Evolutionary conservation across 148 eudicot species (phyloP), one percentile per base, ranked within the genome.

Genomic region (Dianthus caryophyllus): DNA sequence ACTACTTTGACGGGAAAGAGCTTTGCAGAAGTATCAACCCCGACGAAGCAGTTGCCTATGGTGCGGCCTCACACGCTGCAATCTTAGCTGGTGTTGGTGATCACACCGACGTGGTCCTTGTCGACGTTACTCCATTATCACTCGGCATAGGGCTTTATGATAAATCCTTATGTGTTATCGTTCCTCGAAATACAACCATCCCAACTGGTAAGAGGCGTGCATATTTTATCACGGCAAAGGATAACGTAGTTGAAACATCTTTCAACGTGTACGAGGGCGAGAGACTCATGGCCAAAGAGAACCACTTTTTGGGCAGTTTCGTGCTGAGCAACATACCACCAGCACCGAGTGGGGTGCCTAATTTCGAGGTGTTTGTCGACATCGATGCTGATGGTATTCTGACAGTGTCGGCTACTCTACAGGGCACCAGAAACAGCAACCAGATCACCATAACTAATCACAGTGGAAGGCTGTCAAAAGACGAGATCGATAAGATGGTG

Each of bases 31-130:
- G 62, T 39, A 54, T 68, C 1, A 68, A 68, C 22, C 71, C 62
- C 8, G 62, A 68, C 13, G 71, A 68, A 8, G 71, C 62, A 2
- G 71, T 68, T 39, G 71, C 62, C 27, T 55, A 55, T 41, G 62
- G 71, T 0, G 71, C 71, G 8, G 71, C 71, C 17, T 68, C 24
- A 54, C 62, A 68, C 24, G 71, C 71, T 2, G 71, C 71, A 9
- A 20, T 43, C 4, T 25, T 68, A 26, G 29, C 52, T 10, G 71
- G 71, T 10, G 33, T 41, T 8, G 33, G 33, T 21, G 21, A 38
- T 65, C 26, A 49, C 0, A 38, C 41, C 21, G 12, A 11, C n/a
- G 20, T 33, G 39, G 62, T 68, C 7, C 63, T 68, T 55, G 4
- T 25, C 18, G 71, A 68, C 26, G 63, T 68, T 26, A 25, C 71